Evolutionary conservation across 164 flowering plant genomes (phyloP), one percentile per base, ranked within the genome.

Genomic region (Litsea cubeba): DNA sequence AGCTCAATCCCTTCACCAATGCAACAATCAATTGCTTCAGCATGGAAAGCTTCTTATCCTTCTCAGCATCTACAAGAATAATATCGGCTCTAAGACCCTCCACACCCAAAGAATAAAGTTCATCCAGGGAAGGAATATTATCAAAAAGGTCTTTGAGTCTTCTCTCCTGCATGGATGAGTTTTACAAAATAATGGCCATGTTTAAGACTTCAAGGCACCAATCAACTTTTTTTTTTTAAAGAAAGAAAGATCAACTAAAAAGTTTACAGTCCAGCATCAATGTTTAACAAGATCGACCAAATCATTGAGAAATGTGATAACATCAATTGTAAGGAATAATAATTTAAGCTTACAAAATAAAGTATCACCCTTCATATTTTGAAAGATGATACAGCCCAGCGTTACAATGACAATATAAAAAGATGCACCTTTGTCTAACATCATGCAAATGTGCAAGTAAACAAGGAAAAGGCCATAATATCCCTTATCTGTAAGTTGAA

Each of bases 31-130:
- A 85, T 76, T 93, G 95, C 89, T 92, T 93, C 72, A 95, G 83
- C 97, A 88, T 89, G 23, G 86, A 84, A 69, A 95, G 84, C 83
- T 95, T 95, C 84, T 89, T 95, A 83, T 95, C 99, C 79, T 88
- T 95, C 75, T 79, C 83, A 32, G 85, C 58, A 78, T 95, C 99
- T 20, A 95, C 99, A 73, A 95, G 89, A 80, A 95, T 91, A 51
- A 89, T 76, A 81, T 95, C 97, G 22, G 94, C 88, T 79, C 82
- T 86, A 64, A 82, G 73, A 78, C 95, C 97, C 67, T 91, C 97
- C 66, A 70, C 71, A 28, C 87, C 94, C 86, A 94, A 75, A 62
- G 87, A 85, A 81, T 73, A 82, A 72, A 95, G 91, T 77, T 95
- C 97, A 58, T 95, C 98, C 28, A 86, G 76, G 62, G 96, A 83